Base-by-base conservation (phyloP, 2,329 filamentous ascomycete genomes). In the Ophiostoma sp. region DNA sequence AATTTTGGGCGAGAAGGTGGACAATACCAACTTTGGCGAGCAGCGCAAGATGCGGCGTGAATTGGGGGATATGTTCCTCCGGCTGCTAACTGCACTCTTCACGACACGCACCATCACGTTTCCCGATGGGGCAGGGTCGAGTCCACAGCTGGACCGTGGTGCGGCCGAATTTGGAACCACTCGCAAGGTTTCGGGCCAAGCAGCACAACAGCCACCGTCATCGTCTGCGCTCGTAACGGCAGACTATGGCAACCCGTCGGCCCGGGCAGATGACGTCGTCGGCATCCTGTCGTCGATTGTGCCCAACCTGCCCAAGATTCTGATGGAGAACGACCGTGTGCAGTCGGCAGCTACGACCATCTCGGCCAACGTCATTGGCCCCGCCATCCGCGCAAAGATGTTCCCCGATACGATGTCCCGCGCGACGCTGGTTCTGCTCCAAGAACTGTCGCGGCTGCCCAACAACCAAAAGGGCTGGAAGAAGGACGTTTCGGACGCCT, bases 11-110 rank as follows among this genome's bases (percentile, higher is more conserved):
- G 92, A 96, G 80, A 99, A 99, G 84, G 92, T 98, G 69, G 95
- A 98, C 81, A 98, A 99, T 78, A 99, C 95, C 15, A 98, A 95
- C 78, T 98, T 98, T 82, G 95, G 95, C 45, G 95, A 98, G 83
- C 93, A 98, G 82, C 88, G 91, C 70, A 94, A 92, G 81, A 97
- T 98, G 94, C 90, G 95, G 75, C 89, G 92, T 80, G 95, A 98
- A 74, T 85, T 98, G 22, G 93, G 93, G 31, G 96, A 99, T 78
- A 87, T 98, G 0, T 97, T 98, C 79, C 86, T 96, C 15, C 88
- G 95, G 19, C 87, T 99, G 1, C 86, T 99, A 17, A 93, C 95
- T 3, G 96, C 95, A n/a, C 92, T 97, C 2, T 98, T 98, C 80
- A 97, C 96, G 0, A 97, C 94, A 9, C 90, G 93, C 55, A 94